Base-by-base conservation (phyloP, 139 green algal species). In the Auxenochlorella protothecoides region DNA sequence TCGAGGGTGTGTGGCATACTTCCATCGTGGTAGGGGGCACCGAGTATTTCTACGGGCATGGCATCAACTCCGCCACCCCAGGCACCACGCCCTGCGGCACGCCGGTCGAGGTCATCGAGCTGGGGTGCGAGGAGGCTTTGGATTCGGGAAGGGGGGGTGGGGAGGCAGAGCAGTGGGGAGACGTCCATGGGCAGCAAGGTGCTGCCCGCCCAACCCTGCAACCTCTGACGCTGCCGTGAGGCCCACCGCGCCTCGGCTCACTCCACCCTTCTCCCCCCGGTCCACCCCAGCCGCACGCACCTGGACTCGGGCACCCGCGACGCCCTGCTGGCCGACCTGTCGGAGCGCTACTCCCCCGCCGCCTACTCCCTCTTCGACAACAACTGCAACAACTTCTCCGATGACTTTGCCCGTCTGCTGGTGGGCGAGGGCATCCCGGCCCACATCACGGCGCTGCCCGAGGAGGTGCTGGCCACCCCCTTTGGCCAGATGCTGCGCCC, bases 371-470 rank as follows among this genome's bases (percentile, higher is more conserved):
- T 93, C 4, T 81, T 93, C 12, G 65, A 62, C 60, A 85, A 91
- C 72, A 93, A 94, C 71, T 94, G 89, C 81, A 94, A 94, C 81
- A 85, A 87, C 68, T 94, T 94, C 68, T 81, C 63, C 11, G 76
- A 88, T 61, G 85, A 89, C 66, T 74, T 89, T 27, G 67, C 76
- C 1, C 72, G 79, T 59, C 79, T 94, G 57, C 74, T 94, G 6
- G 81, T 69, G 6, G 88, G 89, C 1, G 56, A 74, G 11, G 72
- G 72, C 72, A 85, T 80, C 52, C 75, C 75, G 55, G 9, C 67
- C 9, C 69, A 86, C 73, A 87, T 87, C 69, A 82, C 72, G 14
- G 70, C 62, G 8, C 65, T 87, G 52, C 81, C 81, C 4, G 53
- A 59, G 3, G 70, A 78, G 63, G 74, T 87, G 11, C 63, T 87